These are phyloP conservation scores for Crinitomyces ghanaensis DNA, from an alignment of 805 yeast species.

Conservation along the genomic window DNA sequence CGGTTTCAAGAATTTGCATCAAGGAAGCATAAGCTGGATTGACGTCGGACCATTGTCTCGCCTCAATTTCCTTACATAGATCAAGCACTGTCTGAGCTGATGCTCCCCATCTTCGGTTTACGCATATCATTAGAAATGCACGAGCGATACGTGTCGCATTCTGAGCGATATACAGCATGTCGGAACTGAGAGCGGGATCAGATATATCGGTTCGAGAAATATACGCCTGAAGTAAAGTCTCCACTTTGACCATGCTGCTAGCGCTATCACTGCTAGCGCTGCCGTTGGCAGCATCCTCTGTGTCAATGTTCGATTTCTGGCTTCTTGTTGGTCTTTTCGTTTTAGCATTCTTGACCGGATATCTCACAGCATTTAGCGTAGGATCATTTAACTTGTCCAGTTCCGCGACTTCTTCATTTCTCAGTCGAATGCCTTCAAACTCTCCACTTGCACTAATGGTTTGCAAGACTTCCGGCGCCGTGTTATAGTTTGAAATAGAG, in stretches of 20 bases:
- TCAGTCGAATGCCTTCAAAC: constrained; percentile 76
- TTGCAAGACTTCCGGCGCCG: constrained; percentile 84
- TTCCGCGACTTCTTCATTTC: constrained; percentile 81
- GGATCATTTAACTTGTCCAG: constrained; percentile 48
- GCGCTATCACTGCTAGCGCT: too few relatives aligned
- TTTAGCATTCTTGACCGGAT: constrained; percentile 75
- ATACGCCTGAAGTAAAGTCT: constrained; percentile 75
- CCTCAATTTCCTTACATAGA: constrained; percentile 78
- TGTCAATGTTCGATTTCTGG: constrained; percentile 46
- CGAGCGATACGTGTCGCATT: constrained; percentile 88
- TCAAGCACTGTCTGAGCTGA: constrained; percentile 64
- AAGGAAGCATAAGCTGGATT: too few relatives aligned
- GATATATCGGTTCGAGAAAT: constrained; percentile 62
- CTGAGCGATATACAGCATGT: constrained; percentile 88
- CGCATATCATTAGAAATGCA: constrained; percentile 76
- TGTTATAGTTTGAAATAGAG: constrained; percentile 69
- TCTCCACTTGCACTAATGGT: constrained; percentile 89
- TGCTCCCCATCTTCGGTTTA: constrained; percentile 85
- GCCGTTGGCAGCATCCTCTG: constrained; percentile 61
- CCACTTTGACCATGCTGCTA: too few relatives aligned
- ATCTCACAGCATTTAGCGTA: too few relatives aligned
- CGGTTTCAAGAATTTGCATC: constrained; percentile 65
- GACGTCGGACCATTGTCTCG: constrained; percentile 75
- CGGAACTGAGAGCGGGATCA: constrained; percentile 77
- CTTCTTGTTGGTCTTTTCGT: constrained; percentile 72